These are phyloP conservation scores for Aspergillus chevalieri DNA, from an alignment of 2,329 filamentous ascomycete genomes.

Conservation along the genomic window DNA sequence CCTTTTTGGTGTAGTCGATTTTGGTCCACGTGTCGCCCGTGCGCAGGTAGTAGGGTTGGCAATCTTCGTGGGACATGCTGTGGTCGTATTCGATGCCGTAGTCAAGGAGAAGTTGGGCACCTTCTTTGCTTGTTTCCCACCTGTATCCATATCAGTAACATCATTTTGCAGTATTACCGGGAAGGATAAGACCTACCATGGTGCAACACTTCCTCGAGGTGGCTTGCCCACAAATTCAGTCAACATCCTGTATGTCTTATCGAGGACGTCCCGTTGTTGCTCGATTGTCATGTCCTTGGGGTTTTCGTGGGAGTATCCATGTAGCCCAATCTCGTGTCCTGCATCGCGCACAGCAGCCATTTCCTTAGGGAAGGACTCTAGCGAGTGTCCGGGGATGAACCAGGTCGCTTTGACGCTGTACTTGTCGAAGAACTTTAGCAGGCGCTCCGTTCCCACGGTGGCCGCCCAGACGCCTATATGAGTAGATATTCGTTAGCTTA, in stretches of 20 bases:
- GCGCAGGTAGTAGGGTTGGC: slow-evolving; percentile 39
- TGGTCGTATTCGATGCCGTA: slow-evolving; percentile 44
- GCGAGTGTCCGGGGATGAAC: slow-evolving; percentile 59
- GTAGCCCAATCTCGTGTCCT: slow-evolving; percentile 61
- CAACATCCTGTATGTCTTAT: slow-evolving; percentile 69
- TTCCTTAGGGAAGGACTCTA: slow-evolving; percentile 62
- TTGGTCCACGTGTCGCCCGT: slow-evolving; percentile 41
- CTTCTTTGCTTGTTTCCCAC: slow-evolving; percentile 66
- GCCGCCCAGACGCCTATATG: slow-evolving; percentile 58
- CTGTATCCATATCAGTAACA: slow-evolving; percentile 1
- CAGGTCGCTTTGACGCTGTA: slow-evolving; percentile 64
- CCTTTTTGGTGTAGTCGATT: slow-evolving; percentile 36
- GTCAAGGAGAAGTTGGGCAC: slow-evolving; percentile 43
- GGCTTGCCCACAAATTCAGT: slow-evolving; percentile 70
- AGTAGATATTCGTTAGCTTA: not conserved
- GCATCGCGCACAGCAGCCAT: slow-evolving; percentile 56
- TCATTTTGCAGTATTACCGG: not conserved
- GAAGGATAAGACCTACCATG: slow-evolving; percentile 43
- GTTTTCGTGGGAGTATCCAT: slow-evolving; percentile 71
- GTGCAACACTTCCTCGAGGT: slow-evolving; percentile 65
- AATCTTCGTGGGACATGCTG: slow-evolving; percentile 41
- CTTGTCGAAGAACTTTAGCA: slow-evolving; percentile 65
- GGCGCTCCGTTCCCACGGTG: slow-evolving; percentile 57
- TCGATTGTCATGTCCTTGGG: slow-evolving; percentile 66
- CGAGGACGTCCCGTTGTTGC: slow-evolving; percentile 69